Evolutionary conservation across 2,329 filamentous ascomycete species (phyloP), one percentile per base, ranked within the genome.

Genomic region (Clarireedia homoeocarpa): DNA sequence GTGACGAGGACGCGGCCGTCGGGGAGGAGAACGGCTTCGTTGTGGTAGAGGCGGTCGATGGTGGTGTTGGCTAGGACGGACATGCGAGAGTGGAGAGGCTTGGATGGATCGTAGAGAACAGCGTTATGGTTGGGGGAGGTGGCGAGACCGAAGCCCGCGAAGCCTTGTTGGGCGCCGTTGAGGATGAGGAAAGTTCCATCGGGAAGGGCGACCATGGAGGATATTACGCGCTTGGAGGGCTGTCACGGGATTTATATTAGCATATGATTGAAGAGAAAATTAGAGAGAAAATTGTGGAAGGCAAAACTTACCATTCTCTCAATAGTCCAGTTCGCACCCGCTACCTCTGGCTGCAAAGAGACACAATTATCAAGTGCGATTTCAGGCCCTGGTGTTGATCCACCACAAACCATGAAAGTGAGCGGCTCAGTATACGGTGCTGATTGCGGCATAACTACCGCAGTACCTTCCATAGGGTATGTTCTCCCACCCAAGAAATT

Each of bases 291-390:
- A 12, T 36, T 6, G 27, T 42, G 2, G n/a, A 6, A 23, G 15
- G 24, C 24, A n/a, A 36, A n/a, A 55, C 51, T 30, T 59, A 65
- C 59, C 84, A 87, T 86, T 46, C 83, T 78, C 70, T 87, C 84
- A 40, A 87, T 73, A 0, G 74, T 76, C 84, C 84, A 88, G 17
- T 76, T 68, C 0, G 82, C 73, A 5, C 75, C 71, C 1, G 73
- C 66, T 0, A 72, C 74, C 59, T 87, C 82, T 0, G 84, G 84
- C 10, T 77, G 72, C 48, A 80, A 84, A 39, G 76, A 78, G 20
- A 85, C 79, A 65, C 84, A 88, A 70, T 86, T 87, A 67, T 87
- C 84, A 4, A 87, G 72, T 3, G 82, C 83, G 54, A 76, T 73
- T 6, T 72, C 73, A 0, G 74, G 74, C 10, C 75, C 78, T 6